phyloP scores from a whole-genome alignment of 305 asterid genomes.

The Rubia balearica region DNA sequence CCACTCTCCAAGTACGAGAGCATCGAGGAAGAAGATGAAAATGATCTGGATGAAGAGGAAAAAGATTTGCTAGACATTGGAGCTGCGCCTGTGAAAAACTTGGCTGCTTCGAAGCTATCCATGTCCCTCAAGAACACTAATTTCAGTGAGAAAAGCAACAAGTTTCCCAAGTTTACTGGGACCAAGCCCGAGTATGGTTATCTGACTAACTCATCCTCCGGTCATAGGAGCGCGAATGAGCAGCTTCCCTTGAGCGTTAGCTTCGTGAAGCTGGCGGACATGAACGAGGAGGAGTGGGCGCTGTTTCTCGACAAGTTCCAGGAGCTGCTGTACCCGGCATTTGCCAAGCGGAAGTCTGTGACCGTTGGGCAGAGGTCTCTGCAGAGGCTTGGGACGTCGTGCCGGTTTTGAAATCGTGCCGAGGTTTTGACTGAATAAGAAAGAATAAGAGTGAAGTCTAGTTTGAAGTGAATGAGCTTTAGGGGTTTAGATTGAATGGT shows the following conservation, averaged over 20 bases:
- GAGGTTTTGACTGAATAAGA: conserved; percentile 22
- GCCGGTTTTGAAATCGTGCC: conserved; percentile 80
- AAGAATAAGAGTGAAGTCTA: conserved; percentile 26
- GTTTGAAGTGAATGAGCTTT: conserved; percentile 27
- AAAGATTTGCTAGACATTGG: conserved; percentile 22
- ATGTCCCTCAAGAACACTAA: conserved; percentile 46
- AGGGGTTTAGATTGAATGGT: conserved; percentile 33
- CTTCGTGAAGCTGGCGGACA: conserved; percentile 85
- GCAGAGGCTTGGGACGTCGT: conserved; percentile 97
- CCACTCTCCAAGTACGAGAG: conserved; percentile 70
- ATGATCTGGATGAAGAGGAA: conserved; percentile 39
- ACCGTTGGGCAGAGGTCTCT: conserved; percentile 63
- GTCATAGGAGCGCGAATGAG: conserved; percentile 82
- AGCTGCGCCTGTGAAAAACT: conserved; percentile 23
- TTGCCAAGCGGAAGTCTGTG: conserved; percentile 52
- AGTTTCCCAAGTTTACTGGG: conserved; percentile 39
- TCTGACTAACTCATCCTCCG: conserved; percentile 53
- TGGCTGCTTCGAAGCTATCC: conserved; percentile 43
- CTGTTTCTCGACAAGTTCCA: conserved; percentile 74
- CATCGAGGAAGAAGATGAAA: conserved; percentile 62
- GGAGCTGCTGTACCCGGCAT: conserved; percentile 67
- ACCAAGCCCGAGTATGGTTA: conserved; percentile 36
- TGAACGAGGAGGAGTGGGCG: conserved; percentile 73
- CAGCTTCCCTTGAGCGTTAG: conserved; percentile 74
- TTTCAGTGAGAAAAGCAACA: conserved; percentile 54